phyloP scores from a whole-genome alignment of 352 stramenopile species.

The Globisporangium echinulatum region DNA sequence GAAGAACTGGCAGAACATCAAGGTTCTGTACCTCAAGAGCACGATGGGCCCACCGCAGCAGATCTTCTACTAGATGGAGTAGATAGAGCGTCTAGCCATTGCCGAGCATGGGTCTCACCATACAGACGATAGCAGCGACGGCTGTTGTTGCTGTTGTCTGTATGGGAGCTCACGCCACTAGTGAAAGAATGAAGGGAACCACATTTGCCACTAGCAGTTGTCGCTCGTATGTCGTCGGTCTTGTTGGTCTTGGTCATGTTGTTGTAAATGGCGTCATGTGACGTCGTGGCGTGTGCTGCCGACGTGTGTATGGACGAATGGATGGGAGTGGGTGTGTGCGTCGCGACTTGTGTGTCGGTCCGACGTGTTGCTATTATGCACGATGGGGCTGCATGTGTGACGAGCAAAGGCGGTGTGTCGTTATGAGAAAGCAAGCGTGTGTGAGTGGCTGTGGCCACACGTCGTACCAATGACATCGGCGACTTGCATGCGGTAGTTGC shows the following conservation, averaged over 20 bases:
- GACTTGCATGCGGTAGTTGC: too few relatives aligned
- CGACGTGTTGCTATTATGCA: too few relatives aligned
- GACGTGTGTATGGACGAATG: too few relatives aligned
- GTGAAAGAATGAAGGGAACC: conserved; percentile 45
- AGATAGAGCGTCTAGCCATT: conserved; percentile 6
- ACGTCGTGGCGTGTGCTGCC: too few relatives aligned
- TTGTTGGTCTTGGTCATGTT: neutral
- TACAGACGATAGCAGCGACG: conserved; percentile 8
- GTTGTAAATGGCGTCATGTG: neutral
- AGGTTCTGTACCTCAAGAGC: conserved; percentile 99
- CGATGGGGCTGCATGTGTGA: too few relatives aligned
- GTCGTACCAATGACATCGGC: too few relatives aligned
- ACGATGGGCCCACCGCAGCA: conserved; percentile 98
- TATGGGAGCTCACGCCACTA: conserved; percentile 36
- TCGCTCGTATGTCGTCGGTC: neutral
- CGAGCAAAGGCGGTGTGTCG: too few relatives aligned
- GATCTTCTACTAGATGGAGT: conserved; percentile 97
- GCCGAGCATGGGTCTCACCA: conserved; percentile 26
- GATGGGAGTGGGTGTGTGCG: neutral
- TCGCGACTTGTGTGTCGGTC: neutral
- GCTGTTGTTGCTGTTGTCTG: neutral
- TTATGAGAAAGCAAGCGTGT: too few relatives aligned
- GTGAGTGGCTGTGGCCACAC: too few relatives aligned
- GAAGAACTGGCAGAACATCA: conserved; percentile 99
- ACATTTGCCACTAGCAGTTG: conserved; percentile 11